These are phyloP conservation scores for Panellus pusillus DNA, from an alignment of 768 basidiomycete genomes.

Conservation along the genomic window DNA sequence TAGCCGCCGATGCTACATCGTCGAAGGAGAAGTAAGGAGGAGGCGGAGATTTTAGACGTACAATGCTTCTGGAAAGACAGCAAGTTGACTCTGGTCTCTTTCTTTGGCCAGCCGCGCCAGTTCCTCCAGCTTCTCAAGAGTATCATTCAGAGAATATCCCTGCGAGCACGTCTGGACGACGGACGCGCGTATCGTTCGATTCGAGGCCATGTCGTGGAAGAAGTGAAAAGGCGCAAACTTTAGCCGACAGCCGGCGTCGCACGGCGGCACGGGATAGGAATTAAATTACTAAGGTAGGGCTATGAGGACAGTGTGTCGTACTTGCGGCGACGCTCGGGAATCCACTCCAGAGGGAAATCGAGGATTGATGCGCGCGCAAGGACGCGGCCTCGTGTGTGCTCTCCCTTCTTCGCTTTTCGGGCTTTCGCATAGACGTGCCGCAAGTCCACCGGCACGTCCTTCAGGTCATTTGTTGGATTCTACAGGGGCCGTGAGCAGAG, in stretches of 20 bases:
- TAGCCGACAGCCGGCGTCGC: too few relatives aligned
- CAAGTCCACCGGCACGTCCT: constrained; percentile 75
- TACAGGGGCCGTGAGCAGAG: constrained; percentile 27
- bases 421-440: constrained; percentile 76
- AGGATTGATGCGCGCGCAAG: constrained; percentile 61
- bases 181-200: constrained; percentile 40
- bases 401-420: constrained; percentile 72
- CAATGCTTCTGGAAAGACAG: constrained; percentile 62
- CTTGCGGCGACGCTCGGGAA: constrained; percentile 41
- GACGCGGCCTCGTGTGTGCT: constrained; percentile 57
- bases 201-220: too few relatives aligned
- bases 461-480: constrained; percentile 47
- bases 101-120: constrained; percentile 46
- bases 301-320: constrained; percentile 4
- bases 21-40: neutral
- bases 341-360: constrained; percentile 88
- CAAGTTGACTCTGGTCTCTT: constrained; percentile 47
- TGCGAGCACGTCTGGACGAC: constrained; percentile 54
- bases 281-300: neutral
- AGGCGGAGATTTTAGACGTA: constrained; percentile 25
- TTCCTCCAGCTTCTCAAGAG: constrained; percentile 49
- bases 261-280: too few relatives aligned
- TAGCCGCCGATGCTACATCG: constrained; percentile 53
- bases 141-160: constrained; percentile 44
- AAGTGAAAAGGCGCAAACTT: too few relatives aligned